These are phyloP conservation scores for Metschnikowia lochheadii DNA, from an alignment of 805 yeast species.

Conservation along the genomic window DNA sequence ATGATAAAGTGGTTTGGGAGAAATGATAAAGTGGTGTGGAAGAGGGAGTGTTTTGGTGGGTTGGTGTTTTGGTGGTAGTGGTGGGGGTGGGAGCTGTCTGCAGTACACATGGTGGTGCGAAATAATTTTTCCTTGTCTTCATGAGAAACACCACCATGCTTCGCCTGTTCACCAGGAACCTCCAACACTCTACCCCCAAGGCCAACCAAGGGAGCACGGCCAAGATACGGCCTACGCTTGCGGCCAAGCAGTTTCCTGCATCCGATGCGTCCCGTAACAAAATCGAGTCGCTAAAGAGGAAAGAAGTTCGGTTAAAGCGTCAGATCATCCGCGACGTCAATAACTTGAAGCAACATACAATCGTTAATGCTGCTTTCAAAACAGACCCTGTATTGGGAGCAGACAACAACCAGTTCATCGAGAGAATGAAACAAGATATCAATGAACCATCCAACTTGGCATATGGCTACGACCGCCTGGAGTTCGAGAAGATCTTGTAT, in stretches of 20 bases:
- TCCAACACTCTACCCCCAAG: constrained; percentile 4
- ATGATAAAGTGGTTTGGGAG: too few relatives aligned
- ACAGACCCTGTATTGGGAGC: constrained; percentile 87
- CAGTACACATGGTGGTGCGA: background rate
- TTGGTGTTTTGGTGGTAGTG: too few relatives aligned
- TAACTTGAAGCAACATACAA: constrained; percentile 37
- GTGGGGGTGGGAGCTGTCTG: too few relatives aligned
- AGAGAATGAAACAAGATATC: constrained; percentile 61
- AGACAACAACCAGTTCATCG: constrained; percentile 59
- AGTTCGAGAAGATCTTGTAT: constrained; percentile 69
- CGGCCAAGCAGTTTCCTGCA: constrained; percentile 37
- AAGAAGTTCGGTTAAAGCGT: constrained; percentile 38
- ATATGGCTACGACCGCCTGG: constrained; percentile 53
- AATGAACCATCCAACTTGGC: constrained; percentile 63
- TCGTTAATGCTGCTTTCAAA: constrained; percentile 28
- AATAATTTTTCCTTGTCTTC: background rate
- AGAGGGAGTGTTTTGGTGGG: too few relatives aligned
- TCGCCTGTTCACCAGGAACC: constrained; percentile 9
- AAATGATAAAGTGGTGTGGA: too few relatives aligned
- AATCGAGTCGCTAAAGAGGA: constrained; percentile 33
- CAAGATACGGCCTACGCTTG: constrained; percentile 18
- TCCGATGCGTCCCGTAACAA: constrained; percentile 30
- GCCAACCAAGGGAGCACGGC: constrained; percentile 10
- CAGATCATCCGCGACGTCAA: constrained; percentile 36
- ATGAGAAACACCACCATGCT: constrained; percentile 7